Conservation (phyloP, 805 yeast species). For the Pichia occidentalis region DNA sequence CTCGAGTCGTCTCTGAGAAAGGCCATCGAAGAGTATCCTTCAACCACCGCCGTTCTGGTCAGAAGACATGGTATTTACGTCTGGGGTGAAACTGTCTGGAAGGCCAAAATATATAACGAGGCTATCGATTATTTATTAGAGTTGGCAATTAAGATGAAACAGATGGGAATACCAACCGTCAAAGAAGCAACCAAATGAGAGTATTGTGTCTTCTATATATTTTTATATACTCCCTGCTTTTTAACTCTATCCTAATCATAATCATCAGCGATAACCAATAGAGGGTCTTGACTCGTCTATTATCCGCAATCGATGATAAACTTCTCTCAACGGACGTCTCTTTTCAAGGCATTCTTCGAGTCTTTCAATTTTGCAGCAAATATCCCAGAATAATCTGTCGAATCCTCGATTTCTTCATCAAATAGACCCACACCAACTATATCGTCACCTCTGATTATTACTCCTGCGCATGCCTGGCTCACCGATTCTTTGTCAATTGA, state of each 20-base stretch:
- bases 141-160: constrained; percentile 76
- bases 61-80: constrained; percentile 92
- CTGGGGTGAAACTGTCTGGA: constrained; percentile 93
- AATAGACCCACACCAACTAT: constrained; percentile 51
- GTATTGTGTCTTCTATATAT: background rate
- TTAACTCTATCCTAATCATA: background rate
- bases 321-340: background rate
- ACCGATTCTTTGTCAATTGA: constrained; percentile 33
- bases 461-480: constrained; percentile 40
- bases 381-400: constrained; percentile 35
- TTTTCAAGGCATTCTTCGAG: constrained; percentile 26
- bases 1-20: constrained; percentile 57
- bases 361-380: constrained; percentile 22
- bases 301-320: too few relatives aligned
- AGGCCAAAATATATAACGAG: constrained; percentile 89
- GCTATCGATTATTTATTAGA: constrained; percentile 87
- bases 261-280: background rate
- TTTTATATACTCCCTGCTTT: too few relatives aligned
- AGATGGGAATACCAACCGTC: constrained; percentile 54
- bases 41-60: constrained; percentile 79
- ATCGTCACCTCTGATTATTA: constrained; percentile 52
- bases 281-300: background rate
- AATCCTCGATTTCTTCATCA: constrained; percentile 36
- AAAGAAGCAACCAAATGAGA: constrained; percentile 15
- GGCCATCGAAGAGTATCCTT: constrained; percentile 66